Base-by-base conservation (phyloP, 176 grass and related monocot genomes). In the Rhynchospora tenuis region DNA sequence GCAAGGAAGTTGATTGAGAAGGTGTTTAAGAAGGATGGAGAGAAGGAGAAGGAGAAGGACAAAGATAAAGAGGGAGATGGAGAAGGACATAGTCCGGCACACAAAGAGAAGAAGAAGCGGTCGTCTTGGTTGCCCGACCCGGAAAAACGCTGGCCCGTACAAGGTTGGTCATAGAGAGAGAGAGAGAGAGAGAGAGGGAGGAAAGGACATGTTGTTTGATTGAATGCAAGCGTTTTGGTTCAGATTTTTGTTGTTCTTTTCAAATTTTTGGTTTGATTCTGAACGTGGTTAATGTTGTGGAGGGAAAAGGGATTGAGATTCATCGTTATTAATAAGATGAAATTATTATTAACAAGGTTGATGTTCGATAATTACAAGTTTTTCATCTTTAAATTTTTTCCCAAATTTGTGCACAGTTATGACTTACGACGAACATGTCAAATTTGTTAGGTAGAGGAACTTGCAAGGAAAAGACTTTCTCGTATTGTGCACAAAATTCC, bases 71-170 rank as follows among this genome's bases (percentile, higher is more conserved):
- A 59, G n/a, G 45, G 22, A 15, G 60, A 46, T n/a, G 64, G 55
- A 17, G 80, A 85, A 11, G 45, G 33, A 16, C 14, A 79, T 28
- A 63, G 86, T 1, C 52, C 64, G 2, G 64, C 77, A 70, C 79
- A 80, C 11, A 81, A 77, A 6, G 78, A 83, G 67, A 85, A 89
- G 84, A 94, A 91, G 85, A 91, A 91, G 43, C 64, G 52, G 4
- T 94, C 92, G n/a, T 94, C 89, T 4, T 94, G 92, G 92, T 80
- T 94, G 73, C 92, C 92, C 12, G 92, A 94, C 52, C 92, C 89
- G 17, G 87, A 91, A 4, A 87, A 83, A 72, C 84, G 92, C 83
- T 94, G 92, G 92, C 92, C 92, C 10, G 46, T 94, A 74, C 92
- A 94, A 81, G 92, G 92, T 7, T 94, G 88, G 62, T 91, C 66